phyloP scores from a whole-genome alignment of 257 asterid species.

The Scutellaria barbata region DNA sequence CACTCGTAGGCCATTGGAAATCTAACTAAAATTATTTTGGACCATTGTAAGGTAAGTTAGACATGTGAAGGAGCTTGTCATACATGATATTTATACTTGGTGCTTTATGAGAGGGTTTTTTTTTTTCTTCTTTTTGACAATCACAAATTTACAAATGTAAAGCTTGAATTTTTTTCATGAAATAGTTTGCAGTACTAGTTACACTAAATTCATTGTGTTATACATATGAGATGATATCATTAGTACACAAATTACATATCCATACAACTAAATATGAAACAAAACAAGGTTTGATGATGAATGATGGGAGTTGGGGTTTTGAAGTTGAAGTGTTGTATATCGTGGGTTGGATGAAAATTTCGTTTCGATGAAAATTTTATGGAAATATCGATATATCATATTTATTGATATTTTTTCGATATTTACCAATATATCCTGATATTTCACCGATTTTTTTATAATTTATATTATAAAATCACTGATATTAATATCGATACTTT shows the following conservation, averaged over 20 bases:
- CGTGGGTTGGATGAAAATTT: too few species aligned
- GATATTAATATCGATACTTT: too few species aligned
- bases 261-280: too few species aligned
- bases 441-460: too few species aligned
- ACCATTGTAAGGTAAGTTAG: constrained; percentile 23
- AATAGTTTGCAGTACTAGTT: background rate
- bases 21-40: constrained; percentile 7
- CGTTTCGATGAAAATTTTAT: too few species aligned
- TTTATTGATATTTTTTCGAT: too few species aligned
- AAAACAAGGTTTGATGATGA: too few species aligned
- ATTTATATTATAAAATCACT: too few species aligned
- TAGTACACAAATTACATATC: background rate
- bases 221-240: too few species aligned
- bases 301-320: background rate
- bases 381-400: too few species aligned
- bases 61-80: constrained; percentile 22
- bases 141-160: constrained; percentile 27
- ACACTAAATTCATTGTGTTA: too few species aligned
- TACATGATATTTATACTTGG: constrained; percentile 28
- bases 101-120: background rate
- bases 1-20: constrained; percentile 7
- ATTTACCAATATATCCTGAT: too few species aligned
- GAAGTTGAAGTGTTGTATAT: constrained; percentile 17
- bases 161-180: constrained; percentile 24
- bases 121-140: background rate